Base-by-base conservation (phyloP, 306 rosid species). In the Casuarina glauca region DNA sequence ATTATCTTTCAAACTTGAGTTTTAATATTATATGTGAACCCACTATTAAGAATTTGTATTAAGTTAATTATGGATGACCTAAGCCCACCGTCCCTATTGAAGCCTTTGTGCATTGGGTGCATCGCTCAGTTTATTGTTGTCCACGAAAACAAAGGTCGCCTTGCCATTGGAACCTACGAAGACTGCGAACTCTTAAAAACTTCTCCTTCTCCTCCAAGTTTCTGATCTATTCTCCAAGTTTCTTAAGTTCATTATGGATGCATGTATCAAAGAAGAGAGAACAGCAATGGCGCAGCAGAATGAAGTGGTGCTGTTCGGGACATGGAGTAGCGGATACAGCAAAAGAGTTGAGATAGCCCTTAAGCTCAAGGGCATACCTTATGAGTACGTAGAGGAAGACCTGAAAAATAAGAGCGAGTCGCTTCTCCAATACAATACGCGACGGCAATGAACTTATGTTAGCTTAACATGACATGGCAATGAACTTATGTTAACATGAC, bases 281-380 rank as follows among this genome's bases (percentile, higher is more conserved):
- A 50, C 19, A 41, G 82, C 78, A 85, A 87, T 71, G 11, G 79
- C 45, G 20, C 78, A 79, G 72, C 35, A 49, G 19, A 76, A 38
- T 17, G 76, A 86, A 17, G 90, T 86, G 63, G 72, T 82, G 42
- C 36, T 88, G 52, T 57, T 76, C 8, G 85, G 92, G 39, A 8
- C 74, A 48, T 79, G 83, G 86, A 4, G 32, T 19, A 76, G 85
- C 54, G 1, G 49, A 13, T 70, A 42, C 19, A 53, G 85, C 73
- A 63, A 43, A 0, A 86, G 85, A 69, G 78, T 83, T 26, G 72
- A 50, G 72, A 19, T 84, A 20, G 88, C 88, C 84, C 84, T 82
- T 35, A 73, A 77, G 74, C 69, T 88, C 15, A 88, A 85, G 81
- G 85, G 86, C 76, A 74, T 86, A 77, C 74, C 80, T 36, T 86